Evolutionary conservation across 805 yeast genomes (phyloP).

Genomic region (Suhomyces xylopsoci): DNA sequence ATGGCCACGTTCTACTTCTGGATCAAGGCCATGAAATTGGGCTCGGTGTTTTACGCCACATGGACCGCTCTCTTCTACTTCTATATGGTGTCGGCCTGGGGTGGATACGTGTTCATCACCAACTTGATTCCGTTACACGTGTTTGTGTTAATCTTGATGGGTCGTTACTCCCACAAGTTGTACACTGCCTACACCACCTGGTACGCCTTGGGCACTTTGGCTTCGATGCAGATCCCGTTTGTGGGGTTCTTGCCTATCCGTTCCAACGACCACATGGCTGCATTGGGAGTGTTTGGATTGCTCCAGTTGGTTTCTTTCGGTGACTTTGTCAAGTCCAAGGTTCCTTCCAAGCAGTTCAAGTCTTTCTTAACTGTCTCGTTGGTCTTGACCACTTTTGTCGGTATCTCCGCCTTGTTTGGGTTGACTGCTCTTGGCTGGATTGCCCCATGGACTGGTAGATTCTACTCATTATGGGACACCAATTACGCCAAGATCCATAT

Average conservation of each 20-base stretch:
- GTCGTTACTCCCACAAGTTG: constrained; percentile 78
- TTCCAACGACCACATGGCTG: constrained; percentile 97
- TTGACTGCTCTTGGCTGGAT: constrained; percentile 89
- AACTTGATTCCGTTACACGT: constrained; percentile 95
- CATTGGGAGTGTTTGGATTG: constrained; percentile 94
- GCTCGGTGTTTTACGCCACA: constrained; percentile 81
- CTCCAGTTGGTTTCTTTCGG: constrained; percentile 88
- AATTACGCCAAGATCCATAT: constrained; percentile 96
- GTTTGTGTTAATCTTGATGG: constrained; percentile 87
- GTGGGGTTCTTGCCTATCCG: constrained; percentile 96
- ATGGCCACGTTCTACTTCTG: constrained; percentile 95
- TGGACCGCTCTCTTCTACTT: constrained; percentile 86
- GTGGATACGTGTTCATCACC: constrained; percentile 98
- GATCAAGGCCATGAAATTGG: constrained; percentile 91
- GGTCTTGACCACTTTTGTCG: constrained; percentile 52
- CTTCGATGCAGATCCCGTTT: constrained; percentile 98
- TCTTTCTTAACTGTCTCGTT: constrained; percentile 63
- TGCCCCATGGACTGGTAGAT: constrained; percentile 99
- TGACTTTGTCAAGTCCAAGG: constrained; percentile 69
- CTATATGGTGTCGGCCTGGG: constrained; percentile 99
- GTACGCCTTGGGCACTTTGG: constrained; percentile 96
- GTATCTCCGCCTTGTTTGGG: constrained; percentile 67
- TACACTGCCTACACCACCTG: constrained; percentile 94
- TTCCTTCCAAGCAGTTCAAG: constrained; percentile 71
- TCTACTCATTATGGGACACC: constrained; percentile 98